Evolutionary conservation across 768 basidiomycete species (phyloP).

Genomic region (Suillus sp.): DNA sequence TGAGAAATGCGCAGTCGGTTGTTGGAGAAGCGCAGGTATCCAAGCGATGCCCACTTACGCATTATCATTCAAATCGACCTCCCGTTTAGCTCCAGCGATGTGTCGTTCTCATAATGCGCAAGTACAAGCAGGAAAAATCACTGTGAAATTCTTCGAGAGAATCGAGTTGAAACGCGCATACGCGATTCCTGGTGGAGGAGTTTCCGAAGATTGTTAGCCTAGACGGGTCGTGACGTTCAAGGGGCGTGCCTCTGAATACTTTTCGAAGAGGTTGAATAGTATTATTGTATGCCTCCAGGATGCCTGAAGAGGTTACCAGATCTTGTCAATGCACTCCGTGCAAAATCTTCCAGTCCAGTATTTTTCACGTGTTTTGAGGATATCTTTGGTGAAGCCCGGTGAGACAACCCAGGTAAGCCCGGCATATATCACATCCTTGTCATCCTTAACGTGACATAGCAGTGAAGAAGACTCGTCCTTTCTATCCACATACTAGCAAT

Average conservation of each 20-base stretch:
- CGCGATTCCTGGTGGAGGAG: not conserved
- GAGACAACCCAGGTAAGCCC: not conserved
- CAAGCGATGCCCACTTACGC: not conserved
- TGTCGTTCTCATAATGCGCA: not conserved
- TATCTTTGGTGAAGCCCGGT: not conserved
- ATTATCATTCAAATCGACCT: not conserved
- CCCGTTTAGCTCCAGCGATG: not conserved
- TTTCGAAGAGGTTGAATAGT: not conserved
- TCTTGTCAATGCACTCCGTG: not conserved
- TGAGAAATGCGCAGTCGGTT: not conserved
- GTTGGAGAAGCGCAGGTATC: not conserved
- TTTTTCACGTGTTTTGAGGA: not conserved
- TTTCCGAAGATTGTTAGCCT: too few relatives aligned
- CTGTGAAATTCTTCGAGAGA: not conserved
- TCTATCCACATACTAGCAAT: not conserved
- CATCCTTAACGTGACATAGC: not conserved
- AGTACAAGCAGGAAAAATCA: too few relatives aligned
- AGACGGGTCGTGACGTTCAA: not conserved
- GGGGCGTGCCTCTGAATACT: not conserved
- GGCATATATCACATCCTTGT: not conserved
- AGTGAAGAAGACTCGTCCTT: not conserved
- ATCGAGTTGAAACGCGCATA: not conserved
- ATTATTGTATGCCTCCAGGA: not conserved
- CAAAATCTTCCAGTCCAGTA: not conserved
- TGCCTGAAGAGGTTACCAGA: not conserved